Evolutionary conservation across 2,329 filamentous ascomycete genomes (phyloP).

Genomic region (Alternaria ventricosa): DNA sequence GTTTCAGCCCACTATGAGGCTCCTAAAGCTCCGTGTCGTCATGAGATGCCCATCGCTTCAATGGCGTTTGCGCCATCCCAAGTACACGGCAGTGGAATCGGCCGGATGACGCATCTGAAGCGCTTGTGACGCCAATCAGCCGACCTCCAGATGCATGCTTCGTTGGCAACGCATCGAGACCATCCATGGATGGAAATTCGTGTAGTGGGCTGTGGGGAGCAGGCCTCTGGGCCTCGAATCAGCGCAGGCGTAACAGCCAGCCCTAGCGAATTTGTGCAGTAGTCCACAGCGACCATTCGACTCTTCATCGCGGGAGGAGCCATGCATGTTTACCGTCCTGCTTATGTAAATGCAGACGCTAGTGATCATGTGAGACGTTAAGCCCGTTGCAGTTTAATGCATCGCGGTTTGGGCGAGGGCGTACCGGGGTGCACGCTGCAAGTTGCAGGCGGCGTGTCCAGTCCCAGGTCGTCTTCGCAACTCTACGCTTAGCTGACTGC

Average conservation of each 20-base stretch:
- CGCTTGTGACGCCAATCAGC: slow-evolving; percentile 19
- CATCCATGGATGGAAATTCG: slow-evolving; percentile 3
- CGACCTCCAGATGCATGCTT: slow-evolving; percentile 36
- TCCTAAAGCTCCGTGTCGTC: slow-evolving; percentile 30
- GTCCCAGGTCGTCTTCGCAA: slow-evolving; percentile 32
- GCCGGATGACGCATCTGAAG: slow-evolving; percentile 25
- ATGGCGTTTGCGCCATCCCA: slow-evolving; percentile 31
- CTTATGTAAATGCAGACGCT: slow-evolving; percentile 1
- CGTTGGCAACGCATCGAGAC: slow-evolving; percentile 45
- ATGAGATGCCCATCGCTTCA: slow-evolving; percentile 16
- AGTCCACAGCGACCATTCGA: slow-evolving; percentile 39
- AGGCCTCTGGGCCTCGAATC: slow-evolving; percentile 36
- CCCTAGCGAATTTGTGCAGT: slow-evolving; percentile 28
- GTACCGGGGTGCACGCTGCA: slow-evolving; percentile 25
- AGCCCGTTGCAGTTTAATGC: slow-evolving; percentile 16
- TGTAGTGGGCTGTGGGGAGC: slow-evolving; percentile 29
- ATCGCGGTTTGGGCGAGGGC: slow-evolving; percentile 17
- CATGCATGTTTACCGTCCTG: slow-evolving; percentile 25
- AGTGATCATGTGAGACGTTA: slow-evolving; percentile 37
- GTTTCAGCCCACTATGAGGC: slow-evolving; percentile 12
- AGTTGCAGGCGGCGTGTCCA: slow-evolving; percentile 42
- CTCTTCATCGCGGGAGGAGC: slow-evolving; percentile 44
- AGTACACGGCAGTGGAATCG: slow-evolving; percentile 37
- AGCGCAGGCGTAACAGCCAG: slow-evolving; percentile 22
- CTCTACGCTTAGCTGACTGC: slow-evolving; percentile 47